These are phyloP conservation scores for Colletotrichum tabaci DNA, from an alignment of 2,329 filamentous ascomycete species.

Conservation along the genomic window DNA sequence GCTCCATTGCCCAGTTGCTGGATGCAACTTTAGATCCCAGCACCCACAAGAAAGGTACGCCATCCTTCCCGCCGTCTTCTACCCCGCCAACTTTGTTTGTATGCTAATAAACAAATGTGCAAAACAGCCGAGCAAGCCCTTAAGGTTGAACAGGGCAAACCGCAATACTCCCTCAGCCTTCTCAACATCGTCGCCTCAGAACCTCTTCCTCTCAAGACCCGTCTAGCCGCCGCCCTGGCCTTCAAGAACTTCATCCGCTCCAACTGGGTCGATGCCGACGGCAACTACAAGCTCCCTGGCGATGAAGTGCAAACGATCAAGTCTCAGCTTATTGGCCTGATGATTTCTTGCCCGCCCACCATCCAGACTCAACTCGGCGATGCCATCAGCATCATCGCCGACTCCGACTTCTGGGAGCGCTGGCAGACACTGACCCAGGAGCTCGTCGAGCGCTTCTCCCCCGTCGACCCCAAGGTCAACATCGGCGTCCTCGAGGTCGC, in stretches of 20 bases:
- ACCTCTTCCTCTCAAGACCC: slow-evolving; percentile 80
- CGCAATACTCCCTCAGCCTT: slow-evolving; percentile 88
- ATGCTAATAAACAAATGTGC: slow-evolving; percentile 54
- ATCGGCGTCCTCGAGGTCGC: slow-evolving; percentile 96
- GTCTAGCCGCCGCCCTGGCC: slow-evolving; percentile 89
- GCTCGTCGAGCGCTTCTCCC: slow-evolving; percentile 88
- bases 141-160: slow-evolving; percentile 83
- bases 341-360: slow-evolving; percentile 90
- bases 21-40: slow-evolving; percentile 90
- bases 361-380: slow-evolving; percentile 96
- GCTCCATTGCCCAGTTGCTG: slow-evolving; percentile 83
- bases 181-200: slow-evolving; percentile 91
- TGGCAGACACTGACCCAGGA: slow-evolving; percentile 98
- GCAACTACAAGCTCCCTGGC: slow-evolving; percentile 87
- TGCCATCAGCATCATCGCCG: slow-evolving; percentile 96
- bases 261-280: slow-evolving; percentile 96
- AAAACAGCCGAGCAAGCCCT: slow-evolving; percentile 84
- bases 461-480: slow-evolving; percentile 86
- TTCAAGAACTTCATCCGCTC: slow-evolving; percentile 99
- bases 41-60: slow-evolving; percentile 88
- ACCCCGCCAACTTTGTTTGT: slow-evolving; percentile 49
- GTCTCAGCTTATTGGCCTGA: slow-evolving; percentile 92
- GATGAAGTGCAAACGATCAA: slow-evolving; percentile 94
- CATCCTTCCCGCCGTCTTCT: slow-evolving; percentile 43
- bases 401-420: slow-evolving; percentile 95